Base-by-base conservation (phyloP, 1,284 basidiomycete genomes). In the Naganishia albida region DNA sequence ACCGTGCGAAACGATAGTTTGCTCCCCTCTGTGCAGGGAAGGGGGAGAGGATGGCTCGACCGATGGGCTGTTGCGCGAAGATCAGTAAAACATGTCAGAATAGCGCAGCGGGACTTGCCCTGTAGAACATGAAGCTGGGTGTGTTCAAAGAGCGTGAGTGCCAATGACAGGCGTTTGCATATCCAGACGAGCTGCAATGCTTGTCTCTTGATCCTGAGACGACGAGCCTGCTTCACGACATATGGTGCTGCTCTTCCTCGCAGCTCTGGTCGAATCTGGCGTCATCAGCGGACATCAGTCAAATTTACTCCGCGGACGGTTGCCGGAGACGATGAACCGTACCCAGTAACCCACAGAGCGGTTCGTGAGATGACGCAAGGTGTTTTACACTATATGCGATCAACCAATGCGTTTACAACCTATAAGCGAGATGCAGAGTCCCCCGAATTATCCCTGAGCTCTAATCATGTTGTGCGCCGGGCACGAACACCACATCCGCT, bases 401-500 rank as follows among this genome's bases (percentile, higher is more conserved):
- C 43, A 25, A 30, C 8, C 10, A 16, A 18, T 18, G 25, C 49
- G 13, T 51, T 26, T 53, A 53, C 51, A 53, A 53, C 51, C 18
- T 20, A 25, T 48, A 12, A 12, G 30, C n/a, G 30, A 39, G 7
- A 34, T 10, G 10, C 13, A 38, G 2, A 20, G 28, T 53, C 28
- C 30, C 18, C 20, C 26, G 34, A 20, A 15, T 53, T 30, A 30
- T 39, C 13, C 46, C 46, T 48, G n/a, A n/a, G 2, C 23, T 20
- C 10, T 48, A 12, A 30, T 20, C 43, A 38, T 60, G 40, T 6
- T 56, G 25, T 20, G 57, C 57, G 34, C 57, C 57, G 16, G 57
- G 57, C 18, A 60, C 43, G 20, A 60, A 49, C 7, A 60, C 46
- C 34, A 60, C 57, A 26, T 60, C 57, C n/a, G 57, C 25, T 16